Evolutionary conservation across 352 stramenopile species (phyloP).

Genomic region (Phytophthora citricola): DNA sequence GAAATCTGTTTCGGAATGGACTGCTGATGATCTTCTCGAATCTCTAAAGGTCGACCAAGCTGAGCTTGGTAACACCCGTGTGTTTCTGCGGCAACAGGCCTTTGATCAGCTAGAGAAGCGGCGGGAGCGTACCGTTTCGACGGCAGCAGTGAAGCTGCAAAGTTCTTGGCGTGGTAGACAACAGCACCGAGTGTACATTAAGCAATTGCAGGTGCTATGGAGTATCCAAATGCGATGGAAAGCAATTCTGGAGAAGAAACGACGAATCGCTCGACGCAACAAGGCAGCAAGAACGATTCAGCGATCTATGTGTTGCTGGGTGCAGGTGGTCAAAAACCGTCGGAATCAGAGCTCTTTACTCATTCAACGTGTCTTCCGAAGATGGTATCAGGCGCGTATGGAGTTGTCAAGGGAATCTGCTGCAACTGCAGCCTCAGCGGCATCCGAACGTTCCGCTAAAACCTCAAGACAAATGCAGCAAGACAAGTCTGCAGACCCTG

Average conservation of each 20-base stretch:
- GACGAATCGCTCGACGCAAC: slow-evolving; percentile 37
- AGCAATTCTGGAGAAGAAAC: slow-evolving; percentile 56
- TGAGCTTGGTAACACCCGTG: slow-evolving; percentile 71
- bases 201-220: slow-evolving; percentile 42
- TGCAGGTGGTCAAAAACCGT: slow-evolving; percentile 18
- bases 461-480: slow-evolving; percentile 11
- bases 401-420: slow-evolving; percentile 11
- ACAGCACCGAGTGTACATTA: slow-evolving; percentile 39
- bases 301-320: slow-evolving; percentile 40
- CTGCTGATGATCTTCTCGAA: slow-evolving; percentile 41
- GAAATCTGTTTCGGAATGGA: slow-evolving; percentile 22
- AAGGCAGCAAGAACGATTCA: slow-evolving; percentile 48
- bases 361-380: slow-evolving; percentile 41
- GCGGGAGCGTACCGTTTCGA: slow-evolving; percentile 42
- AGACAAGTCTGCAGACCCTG: slow-evolving; percentile 18
- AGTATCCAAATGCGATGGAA: slow-evolving; percentile 69
- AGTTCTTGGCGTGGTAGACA: slow-evolving; percentile 50
- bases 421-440: slow-evolving; percentile 12
- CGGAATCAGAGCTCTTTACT: slow-evolving; percentile 36
- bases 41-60: slow-evolving; percentile 46
- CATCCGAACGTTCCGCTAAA: slow-evolving; percentile 18
- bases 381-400: slow-evolving; percentile 32
- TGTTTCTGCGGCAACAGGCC: slow-evolving; percentile 70
- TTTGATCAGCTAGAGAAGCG: slow-evolving; percentile 72
- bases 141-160: slow-evolving; percentile 51